Evolutionary conservation across 768 basidiomycete species (phyloP), one percentile per base, ranked within the genome.

Genomic region (Zangia roseola): DNA sequence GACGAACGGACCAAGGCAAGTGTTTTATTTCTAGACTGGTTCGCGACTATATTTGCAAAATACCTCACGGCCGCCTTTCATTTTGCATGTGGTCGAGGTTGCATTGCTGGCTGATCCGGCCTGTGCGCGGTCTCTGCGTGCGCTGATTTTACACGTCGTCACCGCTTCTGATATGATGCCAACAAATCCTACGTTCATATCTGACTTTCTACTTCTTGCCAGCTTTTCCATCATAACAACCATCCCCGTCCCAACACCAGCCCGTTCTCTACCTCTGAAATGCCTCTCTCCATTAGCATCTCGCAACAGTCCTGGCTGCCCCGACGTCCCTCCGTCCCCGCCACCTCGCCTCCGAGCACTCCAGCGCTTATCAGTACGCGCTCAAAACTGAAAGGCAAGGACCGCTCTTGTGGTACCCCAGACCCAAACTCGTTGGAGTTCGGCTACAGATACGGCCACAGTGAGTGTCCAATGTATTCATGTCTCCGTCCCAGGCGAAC

Each of bases 1-100:
- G 55, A 36, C 21, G 63, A 48, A 20, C 58, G 63, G 63, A 60
- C 58, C 2, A 59, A 61, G 64, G 64, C 48, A 26, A 54, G 63
- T 55, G 4, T 36, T 23, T 4, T 19, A 17, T 38, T 12, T 30
- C 28, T 21, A 31, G 19, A 14, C 13, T 12, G 21, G 36, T 20
- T n/a, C 26, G 36, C 40, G 40, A 33, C 46, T 33, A 25, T 10
- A 26, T 26, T 26, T 26, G 26, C 26, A n/a, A n/a, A n/a, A n/a
- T n/a, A n/a, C n/a, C n/a, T n/a, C n/a, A n/a, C n/a, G n/a, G n/a
- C n/a, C n/a, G n/a, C n/a, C n/a, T n/a, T n/a, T 26, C 7, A 26
- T 7, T 26, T 26, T 26, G 26, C 26, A 26, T 26, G 4, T 26
- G 26, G 26, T 26, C 26, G 26, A 5, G 10, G n/a, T n/a, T n/a